Evolutionary conservation across 176 grass and related monocot species (phyloP), one percentile per base, ranked within the genome.

Genomic region (Aegilops sharonensis): DNA sequence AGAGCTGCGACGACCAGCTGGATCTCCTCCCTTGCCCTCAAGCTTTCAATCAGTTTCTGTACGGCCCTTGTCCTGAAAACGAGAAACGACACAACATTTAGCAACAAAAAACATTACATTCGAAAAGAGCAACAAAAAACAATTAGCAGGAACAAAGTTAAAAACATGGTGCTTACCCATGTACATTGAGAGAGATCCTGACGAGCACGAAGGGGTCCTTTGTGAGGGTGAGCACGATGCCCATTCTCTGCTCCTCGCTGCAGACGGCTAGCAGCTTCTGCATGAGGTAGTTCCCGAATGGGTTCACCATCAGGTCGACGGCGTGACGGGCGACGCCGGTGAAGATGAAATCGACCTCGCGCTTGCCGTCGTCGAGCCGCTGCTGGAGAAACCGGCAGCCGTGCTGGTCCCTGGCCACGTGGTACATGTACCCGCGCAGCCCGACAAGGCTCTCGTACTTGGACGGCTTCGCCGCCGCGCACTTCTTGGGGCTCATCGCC

Each of bases 221-320:
- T 18, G 88, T 92, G 66, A 99, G 72, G 20, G 71, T 73, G 77
- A 70, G 77, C 27, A 96, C 75, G 42, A 96, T 79, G 15, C 9
- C 72, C 92, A 79, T 96, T 84, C 89, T 88, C 74, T 99, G 94
- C 72, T 87, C 89, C 77, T 91, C 87, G 77, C 73, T 83, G 64
- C 94, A 99, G 5, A 88, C 84, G 63, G 85, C 72, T 68, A 99
- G 81, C 23, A 99, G 89, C 88, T 96, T 99, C 89, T 99, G 97
- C 85, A 96, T 93, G 32, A 99, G 91, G 75, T 99, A 99, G 82
- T 99, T 99, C 20, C 94, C 97, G 68, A 92, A 99, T 0, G 88
- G 90, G 65, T 99, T 81, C 50, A 93, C 89, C 81, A 94, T 94
- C 17, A 99, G 97, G 88, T 96, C 85, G 23, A 91, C 75, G 64